Percentiles rank a stretch among this genome's conserved stretches.
These are phyloP conservation scores for Daldinia bambusicola DNA, from an alignment of 495 filamentous ascomycete species.

Conservation along the genomic window DNA sequence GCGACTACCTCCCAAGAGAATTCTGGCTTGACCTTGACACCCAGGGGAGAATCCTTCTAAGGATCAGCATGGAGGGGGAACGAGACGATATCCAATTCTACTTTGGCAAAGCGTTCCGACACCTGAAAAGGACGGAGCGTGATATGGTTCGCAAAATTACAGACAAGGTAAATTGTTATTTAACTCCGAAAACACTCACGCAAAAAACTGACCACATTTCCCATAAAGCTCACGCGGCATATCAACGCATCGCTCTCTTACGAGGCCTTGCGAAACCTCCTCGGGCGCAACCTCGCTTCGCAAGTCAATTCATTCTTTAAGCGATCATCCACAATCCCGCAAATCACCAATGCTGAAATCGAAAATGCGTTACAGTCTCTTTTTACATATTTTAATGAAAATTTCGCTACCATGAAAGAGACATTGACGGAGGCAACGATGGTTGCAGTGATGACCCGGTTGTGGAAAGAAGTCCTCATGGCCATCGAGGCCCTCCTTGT, in stretches of 20 bases:
- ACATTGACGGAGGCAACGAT: slow-evolving; percentile 93
- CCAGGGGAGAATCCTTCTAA: slow-evolving; percentile 86
- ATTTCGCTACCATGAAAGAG: slow-evolving; percentile 98
- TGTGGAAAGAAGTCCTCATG: slow-evolving; percentile 97
- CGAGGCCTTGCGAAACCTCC: slow-evolving; percentile 76
- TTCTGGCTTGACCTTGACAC: slow-evolving; percentile 99
- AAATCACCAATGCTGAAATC: slow-evolving; percentile 75
- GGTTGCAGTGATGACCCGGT: slow-evolving; percentile 94
- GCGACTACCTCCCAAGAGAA: slow-evolving; percentile 92
- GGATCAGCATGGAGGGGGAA: slow-evolving; percentile 98
- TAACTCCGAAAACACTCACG: background rate
- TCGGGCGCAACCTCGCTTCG: slow-evolving; percentile 79
- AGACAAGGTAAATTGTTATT: slow-evolving; percentile 77
- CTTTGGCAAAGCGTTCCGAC: slow-evolving; percentile 96
- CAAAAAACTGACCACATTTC: slow-evolving; percentile 33
- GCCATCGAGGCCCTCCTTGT: slow-evolving; percentile 92
- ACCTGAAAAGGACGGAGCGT: slow-evolving; percentile 91
- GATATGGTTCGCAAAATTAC: slow-evolving; percentile 99
- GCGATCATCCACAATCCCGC: slow-evolving; percentile 61
- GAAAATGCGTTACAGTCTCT: slow-evolving; percentile 85
- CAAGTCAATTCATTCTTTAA: slow-evolving; percentile 83
- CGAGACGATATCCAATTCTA: slow-evolving; percentile 98
- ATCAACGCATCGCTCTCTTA: slow-evolving; percentile 91
- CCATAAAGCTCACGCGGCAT: slow-evolving; percentile 82
- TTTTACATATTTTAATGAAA: slow-evolving; percentile 98